Evolutionary conservation across 345 rosid genomes (phyloP).

Genomic region (Abelmoschus esculentus): DNA sequence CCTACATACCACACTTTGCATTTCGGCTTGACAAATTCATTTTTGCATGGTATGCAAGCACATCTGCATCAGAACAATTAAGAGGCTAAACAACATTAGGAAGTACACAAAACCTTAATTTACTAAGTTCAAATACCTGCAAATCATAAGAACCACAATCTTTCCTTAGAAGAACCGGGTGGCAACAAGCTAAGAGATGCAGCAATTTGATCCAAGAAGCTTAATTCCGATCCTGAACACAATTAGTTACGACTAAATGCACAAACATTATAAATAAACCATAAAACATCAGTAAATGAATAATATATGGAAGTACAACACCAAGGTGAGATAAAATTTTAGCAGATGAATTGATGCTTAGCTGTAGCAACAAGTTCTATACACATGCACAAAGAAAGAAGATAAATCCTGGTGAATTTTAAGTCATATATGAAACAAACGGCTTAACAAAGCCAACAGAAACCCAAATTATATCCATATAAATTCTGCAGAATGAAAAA

Average conservation of each 20-base stretch:
- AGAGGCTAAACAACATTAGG: neutral
- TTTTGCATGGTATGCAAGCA: neutral
- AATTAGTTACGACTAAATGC: neutral
- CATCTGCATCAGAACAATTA: neutral
- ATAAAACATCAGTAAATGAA: neutral
- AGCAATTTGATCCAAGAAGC: neutral
- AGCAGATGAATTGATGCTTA: neutral
- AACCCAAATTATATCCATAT: neutral
- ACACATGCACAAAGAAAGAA: neutral
- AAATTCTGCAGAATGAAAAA: neutral
- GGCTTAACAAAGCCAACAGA: neutral
- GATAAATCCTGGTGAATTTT: neutral
- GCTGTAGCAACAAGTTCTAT: neutral
- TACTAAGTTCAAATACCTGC: neutral
- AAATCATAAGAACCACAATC: neutral
- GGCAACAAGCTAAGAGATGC: neutral
- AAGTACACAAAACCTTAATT: neutral
- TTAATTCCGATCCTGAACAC: neutral
- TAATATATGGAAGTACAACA: neutral
- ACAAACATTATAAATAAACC: neutral
- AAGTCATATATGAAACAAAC: neutral
- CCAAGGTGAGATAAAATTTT: neutral
- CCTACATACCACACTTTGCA: constrained; percentile 99
- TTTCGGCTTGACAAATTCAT: constrained; percentile 43
- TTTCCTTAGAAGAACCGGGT: neutral